Base-by-base conservation (phyloP, 2,329 filamentous ascomycete species). In the Mycosphaerelloides madeirae region DNA sequence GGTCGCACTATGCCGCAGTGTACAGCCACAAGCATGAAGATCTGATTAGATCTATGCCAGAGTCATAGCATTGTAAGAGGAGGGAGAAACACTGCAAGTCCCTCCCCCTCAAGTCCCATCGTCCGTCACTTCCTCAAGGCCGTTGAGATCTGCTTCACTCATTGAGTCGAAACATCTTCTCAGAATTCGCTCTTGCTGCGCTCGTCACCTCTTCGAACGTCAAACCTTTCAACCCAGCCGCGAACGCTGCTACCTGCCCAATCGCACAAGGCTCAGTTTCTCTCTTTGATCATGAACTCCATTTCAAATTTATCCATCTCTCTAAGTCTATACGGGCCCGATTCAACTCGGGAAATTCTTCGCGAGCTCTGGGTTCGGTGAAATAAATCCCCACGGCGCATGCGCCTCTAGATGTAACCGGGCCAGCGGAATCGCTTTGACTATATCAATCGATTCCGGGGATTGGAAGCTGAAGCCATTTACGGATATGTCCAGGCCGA, bases 181-280 rank as follows among this genome's bases (percentile, higher is more conserved):
- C 33, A 36, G 65, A 68, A 41, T 70, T 70, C 11, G 53, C 43
- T 60, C 63, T 70, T 6, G 67, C 65, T 1, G 63, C 65, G 7
- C 67, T 57, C 0, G 64, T 65, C 18, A 77, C 65, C 36, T 75
- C 67, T 15, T 73, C 65, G 0, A 75, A 62, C 2, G 51, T 32
- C 1, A 69, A 31, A 0, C 67, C 71, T 46, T 72, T 75, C 38
- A 77, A 43, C 6, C 74, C 73, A 2, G 74, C 74, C 3, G 76
- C 71, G 1, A 75, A 59, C 38, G 67, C 60, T 0, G 71, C 74
- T 28, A 77, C 72, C 35, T 67, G 60, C 31, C 69, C 68, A 11
- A 77, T 72, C 0, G 58, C 60, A 49, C 73, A 76, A 37, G 73
- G 76, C 53, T 77, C 74, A n/a, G 48, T 77, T 76, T 31, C 72